Base-by-base conservation (phyloP, 2,329 filamentous ascomycete genomes). In the Trichoderma gracile region DNA sequence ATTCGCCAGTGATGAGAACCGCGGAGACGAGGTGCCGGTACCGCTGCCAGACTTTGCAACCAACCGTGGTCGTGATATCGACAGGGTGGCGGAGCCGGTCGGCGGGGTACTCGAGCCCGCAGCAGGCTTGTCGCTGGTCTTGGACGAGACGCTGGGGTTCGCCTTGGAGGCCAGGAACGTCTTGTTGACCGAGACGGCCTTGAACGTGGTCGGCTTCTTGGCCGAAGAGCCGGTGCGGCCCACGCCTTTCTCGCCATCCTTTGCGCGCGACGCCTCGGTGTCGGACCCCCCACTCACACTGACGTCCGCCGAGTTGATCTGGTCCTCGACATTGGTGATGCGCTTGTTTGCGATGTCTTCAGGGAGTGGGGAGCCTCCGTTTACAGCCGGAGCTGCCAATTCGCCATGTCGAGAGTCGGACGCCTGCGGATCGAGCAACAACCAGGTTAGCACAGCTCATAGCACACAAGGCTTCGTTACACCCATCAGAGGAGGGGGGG, bases 121-220 rank as follows among this genome's bases (percentile, higher is more conserved):
- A 14, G 75, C 74, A 6, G 80, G 77, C 74, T 86, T 83, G 68
- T 86, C 80, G 69, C 76, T 77, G 53, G 80, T 71, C 72, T 88
- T 86, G 63, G 82, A 72, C 21, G 80, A 74, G 9, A 78, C 73
- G 61, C 76, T 75, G 19, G 79, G 74, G 19, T 81, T 74, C 52
- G 78, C 82, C 76, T 94, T 94, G 66, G 90, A 86, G n/a, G 85
- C 86, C 42, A 95, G 82, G 73, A 94, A 96, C 49, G 86, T 92
- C 77, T 91, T 93, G 69, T 93, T 94, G 69, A 94, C 90, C 5
- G 90, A 93, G 54, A 95, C 89, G 19, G 91, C 86, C 77, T 95
- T 96, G 82, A 96, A 95, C 14, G 87, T 89, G 19, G 88, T 79
- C 21, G 88, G 87, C 76, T 92, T 94, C 82, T 91, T 93, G 67